Base-by-base conservation (phyloP, 148 eudicot species). In the Chenopodium quinoa region DNA sequence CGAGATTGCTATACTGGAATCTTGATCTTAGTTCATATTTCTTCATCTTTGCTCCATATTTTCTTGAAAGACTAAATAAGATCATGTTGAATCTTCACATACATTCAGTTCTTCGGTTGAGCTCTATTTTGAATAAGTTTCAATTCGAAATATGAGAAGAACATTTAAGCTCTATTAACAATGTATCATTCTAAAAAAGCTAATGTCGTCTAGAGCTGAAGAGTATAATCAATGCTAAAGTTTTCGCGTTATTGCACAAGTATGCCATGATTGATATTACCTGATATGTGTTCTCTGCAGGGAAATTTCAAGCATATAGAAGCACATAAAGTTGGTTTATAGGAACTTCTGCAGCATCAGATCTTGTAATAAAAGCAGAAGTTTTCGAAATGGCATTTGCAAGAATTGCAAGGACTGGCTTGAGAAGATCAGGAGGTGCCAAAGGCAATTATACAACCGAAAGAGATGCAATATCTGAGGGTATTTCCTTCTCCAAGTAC, bases 381-480 rank as follows among this genome's bases (percentile, higher is more conserved):
- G 25, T 5, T 48, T 19, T 22, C 20, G 27, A 70, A 37, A 93
- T 93, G 97, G 94, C 97, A 66, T 70, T 91, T 75, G 90, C 90
- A 85, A 90, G 92, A 58, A 47, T 91, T 78, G 90, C 88, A 22
- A 88, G 97, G 84, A 89, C 80, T 40, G 84, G 94, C 60, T 79
- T 86, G 48, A 87, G 90, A 72, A 86, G 92, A 34, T 83, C 90
- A 14, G 85, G 88, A 75, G 84, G 81, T 40, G 75, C 88, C 79
- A 64, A 68, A 44, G 47, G 75, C 14, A 6, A 37, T 69, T 76
- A 83, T 14, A 20, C 70, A 67, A 75, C 78, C 7, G 79, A 79
- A 17, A 83, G 25, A 74, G 79, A 83, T 29, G 37, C 64, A 68
- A 11, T 27, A 54, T 74, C 82, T 14, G 75, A 83, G 73, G 56